phyloP scores from a whole-genome alignment of 75 land plant species.

The Selaginella moellendorffii region DNA sequence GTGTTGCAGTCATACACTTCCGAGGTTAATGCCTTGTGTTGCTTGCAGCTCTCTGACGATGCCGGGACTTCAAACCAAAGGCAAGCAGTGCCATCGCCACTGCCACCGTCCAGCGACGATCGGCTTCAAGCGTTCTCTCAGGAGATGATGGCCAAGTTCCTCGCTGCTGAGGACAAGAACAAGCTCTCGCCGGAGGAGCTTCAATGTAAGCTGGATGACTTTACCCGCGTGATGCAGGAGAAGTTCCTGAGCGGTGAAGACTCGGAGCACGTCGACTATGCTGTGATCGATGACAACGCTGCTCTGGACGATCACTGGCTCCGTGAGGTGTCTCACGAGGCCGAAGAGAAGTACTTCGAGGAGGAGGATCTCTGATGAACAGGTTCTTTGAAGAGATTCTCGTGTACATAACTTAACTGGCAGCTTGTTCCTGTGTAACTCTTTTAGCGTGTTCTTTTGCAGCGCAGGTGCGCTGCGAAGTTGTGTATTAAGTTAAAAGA shows the following conservation, averaged over 20 bases:
- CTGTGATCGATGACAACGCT: constrained; percentile 51
- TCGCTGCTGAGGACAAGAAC: not conserved
- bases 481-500: too few relatives aligned
- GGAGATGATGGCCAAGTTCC: constrained; percentile 10
- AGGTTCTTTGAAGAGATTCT: not conserved
- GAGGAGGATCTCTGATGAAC: constrained; percentile 32
- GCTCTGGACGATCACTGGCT: constrained; percentile 87
- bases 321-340: constrained; percentile 61
- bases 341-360: constrained; percentile 82
- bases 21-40: not conserved
- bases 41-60: not conserved
- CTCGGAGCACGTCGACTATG: constrained; percentile 56
- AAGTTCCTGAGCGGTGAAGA: constrained; percentile 88
- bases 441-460: too few relatives aligned
- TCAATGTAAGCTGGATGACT: constrained; percentile 58
- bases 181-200: constrained; percentile 29
- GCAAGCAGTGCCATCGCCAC: not conserved
- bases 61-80: not conserved
- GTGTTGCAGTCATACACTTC: not conserved
- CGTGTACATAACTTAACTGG: too few relatives aligned
- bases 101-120: too few relatives aligned
- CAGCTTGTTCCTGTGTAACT: too few relatives aligned
- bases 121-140: constrained; percentile 4
- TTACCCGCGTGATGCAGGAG: constrained; percentile 76
- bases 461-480: too few relatives aligned